Conservation (phyloP, 2,329 filamentous ascomycete genomes). For the Nemania diffusa region DNA sequence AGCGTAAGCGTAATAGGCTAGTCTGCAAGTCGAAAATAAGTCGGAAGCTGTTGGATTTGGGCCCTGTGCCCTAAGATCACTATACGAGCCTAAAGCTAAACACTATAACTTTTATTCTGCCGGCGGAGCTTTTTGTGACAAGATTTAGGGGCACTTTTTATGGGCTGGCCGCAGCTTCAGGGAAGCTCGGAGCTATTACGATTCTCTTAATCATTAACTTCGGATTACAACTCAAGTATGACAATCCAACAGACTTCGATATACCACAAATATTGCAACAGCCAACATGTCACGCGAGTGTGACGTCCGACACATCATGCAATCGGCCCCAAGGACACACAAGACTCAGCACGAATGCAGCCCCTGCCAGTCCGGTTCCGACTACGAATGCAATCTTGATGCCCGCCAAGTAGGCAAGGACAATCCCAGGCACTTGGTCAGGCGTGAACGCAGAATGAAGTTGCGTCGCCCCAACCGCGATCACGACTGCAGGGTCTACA, state of each 20-base stretch:
- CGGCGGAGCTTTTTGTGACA: constrained; percentile 72
- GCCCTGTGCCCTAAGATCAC: no score
- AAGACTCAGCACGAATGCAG: no score
- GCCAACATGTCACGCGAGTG: no score
- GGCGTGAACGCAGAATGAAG: background rate
- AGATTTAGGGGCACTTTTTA: constrained; percentile 71
- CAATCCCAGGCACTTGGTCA: background rate
- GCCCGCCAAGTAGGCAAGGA: constrained; percentile 4
- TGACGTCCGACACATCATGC: no score
- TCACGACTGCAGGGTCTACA: background rate
- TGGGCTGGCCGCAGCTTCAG: constrained; percentile 69
- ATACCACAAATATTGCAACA: no score
- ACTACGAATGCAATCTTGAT: background rate
- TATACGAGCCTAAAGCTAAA: no score
- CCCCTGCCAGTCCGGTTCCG: background rate
- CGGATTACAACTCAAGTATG: no score
- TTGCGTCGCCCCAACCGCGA: background rate
- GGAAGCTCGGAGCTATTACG: constrained; percentile 67
- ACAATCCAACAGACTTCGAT: no score
- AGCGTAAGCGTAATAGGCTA: no score
- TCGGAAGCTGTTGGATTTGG: no score
- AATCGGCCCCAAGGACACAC: no score
- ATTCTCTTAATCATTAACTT: constrained; percentile 58
- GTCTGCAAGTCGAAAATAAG: no score
- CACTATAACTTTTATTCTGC: constrained; percentile 71